Conservation (phyloP, 2,329 filamentous ascomycete genomes). For the Ceratocystis huliohia region DNA sequence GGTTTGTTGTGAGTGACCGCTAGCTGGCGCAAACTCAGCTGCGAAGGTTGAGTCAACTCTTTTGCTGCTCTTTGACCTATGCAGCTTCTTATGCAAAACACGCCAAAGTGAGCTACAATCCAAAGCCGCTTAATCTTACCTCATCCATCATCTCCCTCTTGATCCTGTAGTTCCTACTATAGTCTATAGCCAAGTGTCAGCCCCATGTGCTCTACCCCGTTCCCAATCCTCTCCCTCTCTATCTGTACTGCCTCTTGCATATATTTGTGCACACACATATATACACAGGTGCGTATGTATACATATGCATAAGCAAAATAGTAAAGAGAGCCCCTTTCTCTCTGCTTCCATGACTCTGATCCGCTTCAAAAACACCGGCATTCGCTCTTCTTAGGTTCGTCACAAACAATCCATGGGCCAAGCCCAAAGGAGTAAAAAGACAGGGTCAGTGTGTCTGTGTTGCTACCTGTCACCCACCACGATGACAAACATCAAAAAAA, state of each 20-base stretch:
- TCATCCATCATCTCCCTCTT: not conserved
- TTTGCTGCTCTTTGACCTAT: not conserved
- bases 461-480: not conserved
- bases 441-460: constrained; percentile 8
- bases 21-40: not conserved
- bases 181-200: constrained; percentile 2
- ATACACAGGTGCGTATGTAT: not conserved
- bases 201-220: not conserved
- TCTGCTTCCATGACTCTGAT: not conserved
- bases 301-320: too few species aligned
- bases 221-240: not conserved
- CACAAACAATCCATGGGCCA: not conserved
- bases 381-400: not conserved
- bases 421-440: constrained; percentile 8
- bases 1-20: not conserved
- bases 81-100: not conserved
- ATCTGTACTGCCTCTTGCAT: not conserved
- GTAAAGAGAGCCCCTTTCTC: not conserved
- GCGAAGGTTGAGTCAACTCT: not conserved
- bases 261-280: not conserved
- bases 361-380: not conserved
- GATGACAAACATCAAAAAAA: not conserved
- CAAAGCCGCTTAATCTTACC: constrained; percentile 6
- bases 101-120: not conserved
- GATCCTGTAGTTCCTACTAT: not conserved